Percentiles rank a stretch among this genome's conserved stretches.
Evolutionary conservation across 768 basidiomycete species (phyloP).

Genomic region (Glaciozyma martinii): DNA sequence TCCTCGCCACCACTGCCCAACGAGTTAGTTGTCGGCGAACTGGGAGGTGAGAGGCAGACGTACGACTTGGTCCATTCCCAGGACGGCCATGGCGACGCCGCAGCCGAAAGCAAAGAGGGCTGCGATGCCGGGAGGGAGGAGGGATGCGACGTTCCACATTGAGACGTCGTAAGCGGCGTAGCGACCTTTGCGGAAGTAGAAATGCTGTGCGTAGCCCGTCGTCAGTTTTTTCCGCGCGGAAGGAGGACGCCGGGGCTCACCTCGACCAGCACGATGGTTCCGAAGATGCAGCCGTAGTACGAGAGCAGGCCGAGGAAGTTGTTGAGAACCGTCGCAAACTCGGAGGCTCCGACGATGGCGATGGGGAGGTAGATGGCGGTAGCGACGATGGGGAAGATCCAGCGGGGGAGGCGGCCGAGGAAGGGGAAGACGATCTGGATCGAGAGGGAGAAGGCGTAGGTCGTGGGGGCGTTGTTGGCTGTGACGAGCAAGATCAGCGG

Average conservation of each 20-base stretch:
- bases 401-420: constrained; percentile 55
- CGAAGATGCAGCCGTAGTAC: constrained; percentile 49
- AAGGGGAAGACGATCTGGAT: constrained; percentile 61
- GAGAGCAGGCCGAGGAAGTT: constrained; percentile 62
- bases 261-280: constrained; percentile 44
- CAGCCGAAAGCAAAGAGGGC: constrained; percentile 50
- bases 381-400: constrained; percentile 58
- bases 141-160: constrained; percentile 50
- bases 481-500: constrained; percentile 60
- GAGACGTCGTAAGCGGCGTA: constrained; percentile 48
- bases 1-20: constrained; percentile 51
- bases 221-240: background rate
- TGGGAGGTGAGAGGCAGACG: background rate
- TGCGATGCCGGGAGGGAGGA: constrained; percentile 56
- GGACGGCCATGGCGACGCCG: constrained; percentile 52
- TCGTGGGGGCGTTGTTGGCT: constrained; percentile 70
- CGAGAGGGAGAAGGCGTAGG: constrained; percentile 70
- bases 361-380: constrained; percentile 55
- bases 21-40: background rate
- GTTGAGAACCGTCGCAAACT: constrained; percentile 56
- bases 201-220: constrained; percentile 46
- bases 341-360: constrained; percentile 46
- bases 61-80: constrained; percentile 57
- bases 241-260: background rate
- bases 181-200: constrained; percentile 52